Percentiles rank a stretch among this genome's conserved stretches.
phyloP scores from a whole-genome alignment of 371 early-diverging fungal species.

The Capniomyces stellatus region DNA sequence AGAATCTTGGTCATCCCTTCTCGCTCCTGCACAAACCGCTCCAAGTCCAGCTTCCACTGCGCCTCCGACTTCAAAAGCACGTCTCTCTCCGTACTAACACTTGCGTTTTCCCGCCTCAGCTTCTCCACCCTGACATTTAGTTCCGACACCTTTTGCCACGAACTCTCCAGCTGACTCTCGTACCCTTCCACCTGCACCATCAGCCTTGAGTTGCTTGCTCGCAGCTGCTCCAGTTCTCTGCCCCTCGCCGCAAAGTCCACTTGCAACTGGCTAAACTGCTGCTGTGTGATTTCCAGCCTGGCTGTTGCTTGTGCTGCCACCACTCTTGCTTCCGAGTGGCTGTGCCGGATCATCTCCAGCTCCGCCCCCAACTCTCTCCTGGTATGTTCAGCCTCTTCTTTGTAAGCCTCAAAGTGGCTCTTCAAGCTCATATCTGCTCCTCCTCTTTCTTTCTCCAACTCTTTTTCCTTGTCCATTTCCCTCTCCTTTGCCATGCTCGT shows the following conservation, averaged over 20 bases:
- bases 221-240: slow-evolving; percentile 24
- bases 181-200: slow-evolving; percentile 17
- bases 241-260: slow-evolving; percentile 6
- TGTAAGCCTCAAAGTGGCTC: slow-evolving; percentile 34
- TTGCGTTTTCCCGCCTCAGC: slow-evolving; percentile 9
- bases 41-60: slow-evolving; percentile 20
- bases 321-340: slow-evolving; percentile 27
- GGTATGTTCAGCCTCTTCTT: slow-evolving; percentile 30
- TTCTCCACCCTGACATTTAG: slow-evolving; percentile 10
- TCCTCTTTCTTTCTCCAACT: neutral
- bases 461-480: neutral
- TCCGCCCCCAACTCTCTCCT: slow-evolving; percentile 29
- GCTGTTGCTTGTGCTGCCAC: slow-evolving; percentile 30
- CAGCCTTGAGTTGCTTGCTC: slow-evolving; percentile 19
- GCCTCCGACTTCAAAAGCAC: slow-evolving; percentile 12
- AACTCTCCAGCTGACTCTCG: slow-evolving; percentile 15
- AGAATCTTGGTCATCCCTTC: slow-evolving; percentile 20
- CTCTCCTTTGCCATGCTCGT: neutral
- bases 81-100: slow-evolving; percentile 14
- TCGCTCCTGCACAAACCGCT: slow-evolving; percentile 14
- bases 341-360: slow-evolving; percentile 18
- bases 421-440: too few relatives aligned
- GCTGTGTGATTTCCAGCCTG: slow-evolving; percentile 28
- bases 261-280: slow-evolving; percentile 15
- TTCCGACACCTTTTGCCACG: neutral